Percentiles rank a stretch among this genome's conserved stretches.
phyloP scores from a whole-genome alignment of 2,329 filamentous ascomycete species.

The Daldinia sp. region DNA sequence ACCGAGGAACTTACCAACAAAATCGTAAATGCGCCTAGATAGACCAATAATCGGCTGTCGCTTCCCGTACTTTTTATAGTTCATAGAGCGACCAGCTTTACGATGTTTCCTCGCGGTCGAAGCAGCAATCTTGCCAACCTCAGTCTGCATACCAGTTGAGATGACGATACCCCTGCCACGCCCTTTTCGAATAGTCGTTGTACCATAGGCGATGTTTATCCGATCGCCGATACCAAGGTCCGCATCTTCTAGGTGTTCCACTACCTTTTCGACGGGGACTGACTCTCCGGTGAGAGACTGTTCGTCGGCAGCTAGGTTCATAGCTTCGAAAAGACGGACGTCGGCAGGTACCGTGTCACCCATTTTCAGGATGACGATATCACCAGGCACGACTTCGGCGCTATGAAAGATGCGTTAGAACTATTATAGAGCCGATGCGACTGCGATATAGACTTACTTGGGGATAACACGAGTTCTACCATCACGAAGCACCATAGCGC shows the following conservation, averaged over 20 bases:
- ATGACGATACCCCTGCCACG: conserved; percentile 77
- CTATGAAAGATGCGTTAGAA: conserved; percentile 46
- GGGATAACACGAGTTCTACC: conserved; percentile 65
- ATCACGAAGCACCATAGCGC: conserved; percentile 67
- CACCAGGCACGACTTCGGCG: conserved; percentile 73
- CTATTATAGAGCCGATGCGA: not conserved
- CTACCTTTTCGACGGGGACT: conserved; percentile 72
- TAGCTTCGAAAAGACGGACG: conserved; percentile 72
- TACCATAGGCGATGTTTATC: conserved; percentile 78
- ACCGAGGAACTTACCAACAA: conserved; percentile 66
- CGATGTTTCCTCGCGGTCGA: conserved; percentile 61
- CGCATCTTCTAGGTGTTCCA: conserved; percentile 60
- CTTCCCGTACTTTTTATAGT: conserved; percentile 62
- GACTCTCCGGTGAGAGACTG: conserved; percentile 81
- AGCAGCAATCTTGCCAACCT: conserved; percentile 74
- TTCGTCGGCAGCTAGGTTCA: conserved; percentile 84
- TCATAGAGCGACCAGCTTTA: conserved; percentile 63
- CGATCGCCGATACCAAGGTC: conserved; percentile 74
- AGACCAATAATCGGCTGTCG: conserved; percentile 58
- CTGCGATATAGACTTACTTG: conserved; percentile 55
- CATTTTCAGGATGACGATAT: conserved; percentile 72
- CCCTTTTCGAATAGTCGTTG: conserved; percentile 76
- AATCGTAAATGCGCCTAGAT: conserved; percentile 57
- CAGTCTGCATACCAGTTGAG: conserved; percentile 74
- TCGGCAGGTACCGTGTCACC: conserved; percentile 81